phyloP scores from a whole-genome alignment of 1,284 basidiomycete genomes.

The Boletus smithii region DNA sequence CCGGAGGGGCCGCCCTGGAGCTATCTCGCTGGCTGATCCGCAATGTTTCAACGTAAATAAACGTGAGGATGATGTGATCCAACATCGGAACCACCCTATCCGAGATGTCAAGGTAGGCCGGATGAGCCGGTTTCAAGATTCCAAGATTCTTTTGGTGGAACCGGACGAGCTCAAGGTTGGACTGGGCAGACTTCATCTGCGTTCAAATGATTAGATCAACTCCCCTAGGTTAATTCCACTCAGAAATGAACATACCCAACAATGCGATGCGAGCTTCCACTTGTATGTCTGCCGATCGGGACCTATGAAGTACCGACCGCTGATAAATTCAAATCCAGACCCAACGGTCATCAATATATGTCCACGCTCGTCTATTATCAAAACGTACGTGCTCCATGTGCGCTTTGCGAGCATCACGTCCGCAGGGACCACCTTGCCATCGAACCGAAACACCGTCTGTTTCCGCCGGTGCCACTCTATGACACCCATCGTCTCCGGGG shows the following conservation, averaged over 20 bases:
- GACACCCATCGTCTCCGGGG: conserved; percentile 23
- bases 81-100: conserved; percentile 13
- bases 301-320: not conserved
- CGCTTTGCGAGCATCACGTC: conserved; percentile 16
- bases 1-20: no score
- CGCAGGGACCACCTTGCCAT: conserved; percentile 10
- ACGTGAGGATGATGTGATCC: conserved; percentile 25
- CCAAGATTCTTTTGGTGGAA: conserved; percentile 23
- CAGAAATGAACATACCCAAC: not conserved
- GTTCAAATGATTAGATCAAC: not conserved
- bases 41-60: conserved; percentile 16
- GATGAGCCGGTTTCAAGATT: conserved; percentile 15
- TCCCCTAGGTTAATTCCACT: no score
- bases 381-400: conserved; percentile 13
- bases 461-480: conserved; percentile 29
- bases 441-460: conserved; percentile 17
- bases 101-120: conserved; percentile 24
- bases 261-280: not conserved
- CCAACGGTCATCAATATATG: not conserved
- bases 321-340: not conserved
- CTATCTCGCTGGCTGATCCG: no score
- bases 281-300: no score
- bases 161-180: conserved; percentile 16
- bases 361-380: not conserved
- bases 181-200: conserved; percentile 18